Evolutionary conservation across 148 eudicot species (phyloP), one percentile per base, ranked within the genome.

Genomic region (Mesembryanthemum crystallinum): DNA sequence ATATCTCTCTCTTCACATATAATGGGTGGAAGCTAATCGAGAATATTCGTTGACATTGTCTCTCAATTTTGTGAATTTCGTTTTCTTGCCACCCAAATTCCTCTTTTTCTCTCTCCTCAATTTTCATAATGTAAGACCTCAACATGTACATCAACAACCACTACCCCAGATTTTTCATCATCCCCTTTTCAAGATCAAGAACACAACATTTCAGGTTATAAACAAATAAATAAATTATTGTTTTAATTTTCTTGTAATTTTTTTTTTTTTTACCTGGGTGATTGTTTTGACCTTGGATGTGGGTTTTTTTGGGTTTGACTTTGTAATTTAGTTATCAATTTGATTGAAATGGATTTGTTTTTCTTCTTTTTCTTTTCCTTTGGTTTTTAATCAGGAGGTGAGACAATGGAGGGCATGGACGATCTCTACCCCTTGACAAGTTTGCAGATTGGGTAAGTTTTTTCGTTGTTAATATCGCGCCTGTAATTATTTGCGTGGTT

Each of bases 381-480:
- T 45, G 24, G 45, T 25, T 17, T 15, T 57, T 57, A 7, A 23
- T 27, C 73, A 69, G 73, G 73, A 32, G 59, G 42, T 55, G 63
- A 25, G 42, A 42, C 49, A 61, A 89, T 85, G 92, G 87, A 69
- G 60, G 67, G 60, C 20, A 52, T 59, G 30, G 25, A 8, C 72
- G 69, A 80, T 72, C 74, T 87, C 4, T 87, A 85, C 69, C 87
- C 89, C 30, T 76, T 89, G 42, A 87, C 90, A 37, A 79, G 82
- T 77, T 77, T 89, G 82, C 92, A 89, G 77, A 84, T 89, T 68
- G 92, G 92, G 92, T 89, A 75, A 63, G 71, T 10, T 23, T 74
- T 58, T 30, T 60, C 6, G 0, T 9, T 30, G 3, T 0, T 5
- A n/a, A n/a, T 5, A 24, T n/a, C 39, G 4, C 47, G 24, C 18